Evolutionary conservation across 176 grass and related monocot species (phyloP), one percentile per base, ranked within the genome.

Genomic region (Rhynchospora tenuis): DNA sequence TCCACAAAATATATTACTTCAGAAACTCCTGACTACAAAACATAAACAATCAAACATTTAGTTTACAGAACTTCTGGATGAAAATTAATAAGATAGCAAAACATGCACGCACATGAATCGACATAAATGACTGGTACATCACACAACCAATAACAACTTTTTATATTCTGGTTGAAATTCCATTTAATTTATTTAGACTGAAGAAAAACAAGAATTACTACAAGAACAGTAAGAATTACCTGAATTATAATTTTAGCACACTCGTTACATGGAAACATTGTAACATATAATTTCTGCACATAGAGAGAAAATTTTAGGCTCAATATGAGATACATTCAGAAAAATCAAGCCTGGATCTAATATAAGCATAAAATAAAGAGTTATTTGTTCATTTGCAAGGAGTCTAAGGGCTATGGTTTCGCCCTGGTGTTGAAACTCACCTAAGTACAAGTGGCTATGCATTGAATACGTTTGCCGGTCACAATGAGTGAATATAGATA

Each of bases 1-100:
- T 99, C 96, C 16, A 94, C 88, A 83, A 95, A 99, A 83, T 99
- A 95, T 81, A 99, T 95, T 73, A 99, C 96, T 89, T 99, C 96
- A 61, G 95, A 95, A 54, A 99, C 93, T 15, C 91, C 93, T 58
- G 96, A 95, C 96, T 99, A 88, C 15, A 91, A 93, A 90, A 63
- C 19, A 93, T 13, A 86, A 31, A 80, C 6, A 81, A 63, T 12
- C 1, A 81, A 81, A 14, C 5, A 33, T 17, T 10, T 52, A 16
- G 29, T 77, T 31, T 3, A 77, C 23, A 56, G 5, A 75, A 74
- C 10, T 52, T 70, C 29, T 29, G 72, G 23, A 75, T 54, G n/a
- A 52, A 73, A 50, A 73, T 50, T n/a, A 44, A 73, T 50, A n/a
- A 50, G 38, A 81, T 81, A 81, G 38, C 28, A 81, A 38, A 46